Conservation (phyloP, 2,329 filamentous ascomycete species). For the Coleophoma crateriformis region DNA sequence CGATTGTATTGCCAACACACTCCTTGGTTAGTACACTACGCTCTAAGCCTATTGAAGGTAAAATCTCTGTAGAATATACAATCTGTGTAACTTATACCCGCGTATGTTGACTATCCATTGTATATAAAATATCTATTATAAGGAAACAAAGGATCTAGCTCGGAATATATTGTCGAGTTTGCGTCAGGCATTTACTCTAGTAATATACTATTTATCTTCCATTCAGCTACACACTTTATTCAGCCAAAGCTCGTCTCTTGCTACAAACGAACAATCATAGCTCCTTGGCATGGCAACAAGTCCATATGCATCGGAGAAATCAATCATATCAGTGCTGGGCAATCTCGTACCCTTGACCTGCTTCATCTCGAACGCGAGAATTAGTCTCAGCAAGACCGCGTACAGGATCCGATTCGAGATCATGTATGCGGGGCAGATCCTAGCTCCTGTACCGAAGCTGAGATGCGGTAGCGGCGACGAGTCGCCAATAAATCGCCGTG, state of each 20-base stretch:
- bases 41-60: too few relatives aligned
- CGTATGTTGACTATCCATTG: too few relatives aligned
- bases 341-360: conserved; percentile 7
- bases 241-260: neutral
- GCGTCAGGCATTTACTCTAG: too few relatives aligned
- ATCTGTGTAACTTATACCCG: too few relatives aligned
- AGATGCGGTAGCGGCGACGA: conserved; percentile 13
- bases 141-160: too few relatives aligned
- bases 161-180: too few relatives aligned
- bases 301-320: conserved; percentile 11
- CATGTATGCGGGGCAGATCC: conserved; percentile 17
- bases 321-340: conserved; percentile 11
- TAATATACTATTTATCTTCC: too few relatives aligned
- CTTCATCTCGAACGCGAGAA: conserved; percentile 12
- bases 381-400: conserved; percentile 11
- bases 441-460: conserved; percentile 16
- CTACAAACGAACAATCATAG: neutral
- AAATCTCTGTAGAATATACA: too few relatives aligned
- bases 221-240: neutral
- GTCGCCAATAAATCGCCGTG: conserved; percentile 13
- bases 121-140: too few relatives aligned
- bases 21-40: too few relatives aligned
- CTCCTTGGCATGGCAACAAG: neutral
- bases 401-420: conserved; percentile 17
- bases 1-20: too few relatives aligned